Evolutionary conservation across 1,284 basidiomycete species (phyloP), one percentile per base, ranked within the genome.

Genomic region (Rhodotorula sp.): DNA sequence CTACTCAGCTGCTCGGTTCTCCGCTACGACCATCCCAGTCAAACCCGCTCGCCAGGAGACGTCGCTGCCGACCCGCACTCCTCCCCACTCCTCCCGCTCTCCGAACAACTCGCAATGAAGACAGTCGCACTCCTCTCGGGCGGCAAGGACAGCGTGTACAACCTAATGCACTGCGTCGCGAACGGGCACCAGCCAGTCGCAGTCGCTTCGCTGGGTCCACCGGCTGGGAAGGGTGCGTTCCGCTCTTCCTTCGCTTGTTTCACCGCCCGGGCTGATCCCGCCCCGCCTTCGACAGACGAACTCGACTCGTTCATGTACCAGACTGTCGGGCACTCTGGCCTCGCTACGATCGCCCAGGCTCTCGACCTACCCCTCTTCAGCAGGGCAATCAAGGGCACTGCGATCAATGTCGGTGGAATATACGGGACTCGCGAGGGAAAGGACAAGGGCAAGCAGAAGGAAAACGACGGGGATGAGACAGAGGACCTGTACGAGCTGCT

Each of bases 281-380:
- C 1, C 26, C n/a, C 8, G n/a, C 30, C 8, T 22, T 8, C 68
- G 59, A 66, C 80, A 96, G 96, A 98, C 83, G 96, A 99, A 83
- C 87, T 98, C 76, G 95, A 99, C 81, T 98, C 95, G 55, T 99
- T 95, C 83, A 86, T 99, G 81, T 99, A 97, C 80, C 96, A 99
- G 67, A 97, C 95, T 11, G 94, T 99, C 48, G 96, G 94, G 0
- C 95, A 98, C 78, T 91, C 94, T 73, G 91, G 92, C 9, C 89
- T 99, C 59, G 88, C 93, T 63, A 84, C 91, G 60, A 88, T 99
- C 64, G 93, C 93, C 15, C 82, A 85, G 63, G 92, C 95, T 1
- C 84, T 99, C 74, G 88, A 87, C 10, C 86, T 97, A 2, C 96
- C 96, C 6, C 85, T 98, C 26, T 93, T 90, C 82, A 86, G 91